phyloP scores from a whole-genome alignment of 129 eudicot species.

The Logfia minima region DNA sequence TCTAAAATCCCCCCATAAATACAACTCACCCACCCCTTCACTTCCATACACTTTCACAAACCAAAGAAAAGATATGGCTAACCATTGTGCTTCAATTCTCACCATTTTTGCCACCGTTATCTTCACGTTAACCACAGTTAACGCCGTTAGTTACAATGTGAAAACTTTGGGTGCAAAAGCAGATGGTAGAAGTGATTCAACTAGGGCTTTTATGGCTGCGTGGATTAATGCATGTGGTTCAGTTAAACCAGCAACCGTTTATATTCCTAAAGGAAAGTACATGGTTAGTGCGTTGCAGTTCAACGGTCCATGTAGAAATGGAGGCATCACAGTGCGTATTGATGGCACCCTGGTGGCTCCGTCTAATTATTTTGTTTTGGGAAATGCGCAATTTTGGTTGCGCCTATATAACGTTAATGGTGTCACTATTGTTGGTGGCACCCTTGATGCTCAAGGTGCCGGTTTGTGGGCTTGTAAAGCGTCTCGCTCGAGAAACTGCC shows the following conservation, averaged over 20 bases:
- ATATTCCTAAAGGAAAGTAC: constrained; percentile 64
- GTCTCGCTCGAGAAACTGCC: constrained; percentile 46
- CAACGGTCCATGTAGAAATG: constrained; percentile 49
- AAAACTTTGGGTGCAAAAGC: constrained; percentile 52
- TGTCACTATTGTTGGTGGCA: constrained; percentile 55
- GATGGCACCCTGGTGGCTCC: constrained; percentile 72
- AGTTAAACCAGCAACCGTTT: constrained; percentile 41
- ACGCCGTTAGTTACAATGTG: constrained; percentile 33
- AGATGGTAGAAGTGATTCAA: constrained; percentile 60
- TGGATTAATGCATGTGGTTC: constrained; percentile 64
- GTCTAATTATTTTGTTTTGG: constrained; percentile 40
- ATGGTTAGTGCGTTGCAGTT: constrained; percentile 30
- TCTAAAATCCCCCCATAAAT: constrained; percentile 35
- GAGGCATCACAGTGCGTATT: constrained; percentile 37
- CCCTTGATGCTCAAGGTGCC: constrained; percentile 62
- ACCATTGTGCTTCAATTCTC: constrained; percentile 1
- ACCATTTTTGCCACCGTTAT: constrained; percentile 12
- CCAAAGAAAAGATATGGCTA: constrained; percentile 29
- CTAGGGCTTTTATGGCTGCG: constrained; percentile 47
- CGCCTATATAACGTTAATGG: constrained; percentile 45
- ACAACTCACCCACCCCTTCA: constrained; percentile 28
- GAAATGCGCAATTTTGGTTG: constrained; percentile 44
- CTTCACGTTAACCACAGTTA: constrained; percentile 17
- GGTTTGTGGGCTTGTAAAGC: constrained; percentile 64
- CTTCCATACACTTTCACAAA: constrained; percentile 11